Evolutionary conservation across 2,329 filamentous ascomycete species (phyloP).

Genomic region (Botrytis fabae): DNA sequence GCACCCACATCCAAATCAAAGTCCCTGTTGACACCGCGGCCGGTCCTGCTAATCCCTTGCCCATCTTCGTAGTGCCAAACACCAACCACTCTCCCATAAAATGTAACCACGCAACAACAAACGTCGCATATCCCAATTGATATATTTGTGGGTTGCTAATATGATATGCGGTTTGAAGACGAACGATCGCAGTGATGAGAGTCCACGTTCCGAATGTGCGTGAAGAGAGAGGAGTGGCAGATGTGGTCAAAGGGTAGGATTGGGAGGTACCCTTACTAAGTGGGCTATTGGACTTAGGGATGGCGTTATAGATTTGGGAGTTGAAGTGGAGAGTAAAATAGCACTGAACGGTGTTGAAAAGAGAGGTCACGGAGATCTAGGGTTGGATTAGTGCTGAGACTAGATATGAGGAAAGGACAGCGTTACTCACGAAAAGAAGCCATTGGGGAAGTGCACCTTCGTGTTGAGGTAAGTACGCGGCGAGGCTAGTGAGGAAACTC

Average conservation of each 20-base stretch:
- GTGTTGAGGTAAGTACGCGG: slow-evolving; percentile 38
- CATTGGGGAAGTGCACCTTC: slow-evolving; percentile 61
- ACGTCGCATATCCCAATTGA: slow-evolving; percentile 64
- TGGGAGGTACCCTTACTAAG: slow-evolving; percentile 57
- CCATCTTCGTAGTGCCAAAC: slow-evolving; percentile 72
- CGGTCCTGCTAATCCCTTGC: slow-evolving; percentile 56
- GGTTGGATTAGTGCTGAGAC: slow-evolving; percentile 8
- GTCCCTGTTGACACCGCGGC: slow-evolving; percentile 51
- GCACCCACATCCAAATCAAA: slow-evolving; percentile 62
- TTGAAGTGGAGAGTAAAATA: slow-evolving; percentile 80
- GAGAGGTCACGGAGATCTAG: slow-evolving; percentile 78
- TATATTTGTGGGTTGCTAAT: slow-evolving; percentile 60
- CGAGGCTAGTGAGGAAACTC: slow-evolving; percentile 30
- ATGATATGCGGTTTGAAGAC: slow-evolving; percentile 68
- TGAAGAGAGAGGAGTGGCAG: slow-evolving; percentile 73
- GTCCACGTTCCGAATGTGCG: slow-evolving; percentile 74
- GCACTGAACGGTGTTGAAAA: slow-evolving; percentile 83
- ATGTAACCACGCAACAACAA: slow-evolving; percentile 57
- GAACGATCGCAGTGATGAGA: slow-evolving; percentile 58
- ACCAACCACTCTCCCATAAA: slow-evolving; percentile 73
- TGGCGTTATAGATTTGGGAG: slow-evolving; percentile 71
- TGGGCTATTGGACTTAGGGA: neutral
- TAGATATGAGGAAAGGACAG: neutral
- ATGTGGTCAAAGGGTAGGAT: slow-evolving; percentile 66
- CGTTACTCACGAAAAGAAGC: slow-evolving; percentile 58